Evolutionary conservation across 805 yeast species (phyloP).

Genomic region (Pichia phayaonensis): DNA sequence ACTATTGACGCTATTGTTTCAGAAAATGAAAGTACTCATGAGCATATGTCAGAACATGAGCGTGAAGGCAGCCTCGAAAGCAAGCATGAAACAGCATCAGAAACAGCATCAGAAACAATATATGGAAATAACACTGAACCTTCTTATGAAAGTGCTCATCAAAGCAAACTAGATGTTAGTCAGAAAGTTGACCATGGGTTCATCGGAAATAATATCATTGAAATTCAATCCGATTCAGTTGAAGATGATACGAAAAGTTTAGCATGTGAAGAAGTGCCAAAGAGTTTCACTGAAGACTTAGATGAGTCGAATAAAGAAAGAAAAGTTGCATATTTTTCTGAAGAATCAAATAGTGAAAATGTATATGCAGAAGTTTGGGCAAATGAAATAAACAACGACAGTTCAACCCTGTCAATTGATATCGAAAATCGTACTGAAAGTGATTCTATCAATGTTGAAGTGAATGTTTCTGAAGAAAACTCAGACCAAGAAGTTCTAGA

Average conservation of each 20-base stretch:
- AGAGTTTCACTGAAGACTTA: background rate
- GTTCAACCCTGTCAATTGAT: background rate
- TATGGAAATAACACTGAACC: too few relatives aligned
- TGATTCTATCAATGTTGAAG: background rate
- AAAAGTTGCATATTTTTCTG: background rate
- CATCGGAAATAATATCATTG: too few relatives aligned
- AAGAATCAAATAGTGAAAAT: background rate
- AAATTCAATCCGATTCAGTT: background rate
- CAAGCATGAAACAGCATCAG: too few relatives aligned
- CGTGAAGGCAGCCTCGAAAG: too few relatives aligned
- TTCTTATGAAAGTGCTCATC: too few relatives aligned
- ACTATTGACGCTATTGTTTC: background rate
- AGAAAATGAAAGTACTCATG: background rate
- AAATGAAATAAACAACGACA: background rate
- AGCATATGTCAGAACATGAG: background rate
- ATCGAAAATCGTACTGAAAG: background rate
- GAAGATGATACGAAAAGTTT: background rate
- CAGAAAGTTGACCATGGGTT: too few relatives aligned
- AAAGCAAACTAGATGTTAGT: too few relatives aligned
- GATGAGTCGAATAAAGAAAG: too few relatives aligned
- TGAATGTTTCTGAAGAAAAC: background rate
- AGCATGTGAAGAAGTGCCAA: background rate
- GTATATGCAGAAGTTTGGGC: background rate
- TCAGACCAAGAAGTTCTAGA: background rate
- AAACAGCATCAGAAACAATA: too few relatives aligned